These are phyloP conservation scores for Phaeolepiota aurea DNA, from an alignment of 768 basidiomycete genomes.

Conservation along the genomic window DNA sequence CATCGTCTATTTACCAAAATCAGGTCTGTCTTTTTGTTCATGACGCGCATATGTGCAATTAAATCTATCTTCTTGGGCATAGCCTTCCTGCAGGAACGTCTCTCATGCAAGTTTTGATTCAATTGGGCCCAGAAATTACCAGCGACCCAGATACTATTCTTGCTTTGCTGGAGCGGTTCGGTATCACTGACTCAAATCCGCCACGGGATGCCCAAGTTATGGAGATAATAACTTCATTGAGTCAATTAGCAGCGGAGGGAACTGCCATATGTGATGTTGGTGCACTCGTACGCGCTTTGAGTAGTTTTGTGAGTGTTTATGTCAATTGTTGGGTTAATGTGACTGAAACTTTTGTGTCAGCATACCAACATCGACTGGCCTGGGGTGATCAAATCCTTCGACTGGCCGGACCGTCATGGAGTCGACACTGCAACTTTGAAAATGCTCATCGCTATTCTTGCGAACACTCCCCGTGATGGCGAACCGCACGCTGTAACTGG, in stretches of 20 bases:
- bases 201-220: conserved; percentile 64
- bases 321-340: conserved; percentile 2
- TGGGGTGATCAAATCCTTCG: conserved; percentile 76
- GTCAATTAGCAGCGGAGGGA: conserved; percentile 67
- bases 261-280: conserved; percentile 66
- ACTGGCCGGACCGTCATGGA: conserved; percentile 73
- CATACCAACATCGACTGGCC: conserved; percentile 70
- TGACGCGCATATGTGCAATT: too few species aligned
- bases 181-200: conserved; percentile 62
- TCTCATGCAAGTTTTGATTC: conserved; percentile 67
- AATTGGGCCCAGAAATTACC: conserved; percentile 75
- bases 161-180: conserved; percentile 66
- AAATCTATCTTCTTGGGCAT: too few species aligned
- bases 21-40: conserved; percentile 39
- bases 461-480: conserved; percentile 70
- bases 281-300: conserved; percentile 62
- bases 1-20: conserved; percentile 67
- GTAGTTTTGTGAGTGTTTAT: conserved; percentile 55
- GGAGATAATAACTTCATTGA: conserved; percentile 63
- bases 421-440: conserved; percentile 88
- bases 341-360: conserved; percentile 25
- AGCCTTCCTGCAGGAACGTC: conserved; percentile 64
- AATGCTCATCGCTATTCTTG: conserved; percentile 79
- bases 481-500: conserved; percentile 77
- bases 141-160: conserved; percentile 63